Base-by-base conservation (phyloP, 192 early-diverging fungal genomes). In the Backusella morwellensis region DNA sequence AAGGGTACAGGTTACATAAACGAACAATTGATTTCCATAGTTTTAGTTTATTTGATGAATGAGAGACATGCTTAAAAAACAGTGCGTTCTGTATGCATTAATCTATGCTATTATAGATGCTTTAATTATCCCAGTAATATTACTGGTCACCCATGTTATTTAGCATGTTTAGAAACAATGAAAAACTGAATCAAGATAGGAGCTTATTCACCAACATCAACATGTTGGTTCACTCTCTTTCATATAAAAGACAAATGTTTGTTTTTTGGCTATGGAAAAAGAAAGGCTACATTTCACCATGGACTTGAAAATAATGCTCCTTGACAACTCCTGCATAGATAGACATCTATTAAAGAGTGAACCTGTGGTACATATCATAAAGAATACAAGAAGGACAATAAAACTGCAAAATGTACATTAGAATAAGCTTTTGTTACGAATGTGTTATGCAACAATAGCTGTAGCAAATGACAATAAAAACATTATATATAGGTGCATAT, bases 351-450 rank as follows among this genome's bases (percentile, higher is more conserved):
- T 63, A 63, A 29, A 63, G 56, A 63, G 21, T 63, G 9, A 63
- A 63, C 56, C 26, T 63, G 11, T 29, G n/a, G 9, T 29, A 63
- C 56, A 63, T 63, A 63, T 23, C 7, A 63, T 63, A 63, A 63
- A 63, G 56, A 29, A 59, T 59, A 59, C 7, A 26, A 59, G 56
- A 63, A 29, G 56, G 12, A 8, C 12, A 29, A 63, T 63, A 63
- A 63, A 63, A 14, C 56, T 63, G 56, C 56, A 63, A 63, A 63
- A 12, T 63, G 26, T 63, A 29, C 56, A 63, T 63, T 29, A 4
- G 12, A 26, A 63, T 63, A 63, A 63, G 56, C 56, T 63, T 63
- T 29, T 26, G 56, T 63, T 63, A 63, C 56, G 56, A 63, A 63
- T 63, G 2, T 63, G 23, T 29, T 26, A 63, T 63, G 56, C 56